phyloP scores from a whole-genome alignment of 2,329 filamentous ascomycete genomes.

The Ascocoryne sarcoides region DNA sequence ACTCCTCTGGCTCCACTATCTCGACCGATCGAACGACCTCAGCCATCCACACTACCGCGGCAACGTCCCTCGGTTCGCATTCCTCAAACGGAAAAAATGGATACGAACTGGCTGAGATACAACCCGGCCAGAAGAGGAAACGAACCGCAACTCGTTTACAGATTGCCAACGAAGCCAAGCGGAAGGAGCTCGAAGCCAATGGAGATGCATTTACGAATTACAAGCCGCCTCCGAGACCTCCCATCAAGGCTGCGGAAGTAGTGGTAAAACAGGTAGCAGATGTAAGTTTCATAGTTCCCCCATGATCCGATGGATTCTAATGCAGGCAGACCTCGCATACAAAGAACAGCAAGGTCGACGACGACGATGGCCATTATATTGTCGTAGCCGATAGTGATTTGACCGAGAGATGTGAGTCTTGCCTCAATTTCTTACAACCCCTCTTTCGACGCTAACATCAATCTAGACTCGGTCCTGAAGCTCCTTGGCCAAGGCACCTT shows the following conservation, averaged over 20 bases:
- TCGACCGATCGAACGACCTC: slow-evolving; percentile 81
- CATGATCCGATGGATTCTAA: no score
- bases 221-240: slow-evolving; percentile 76
- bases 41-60: slow-evolving; percentile 73
- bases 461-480: slow-evolving; percentile 73
- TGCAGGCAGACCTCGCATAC: slow-evolving; percentile 32
- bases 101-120: slow-evolving; percentile 58
- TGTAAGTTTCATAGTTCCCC: slow-evolving; percentile 37
- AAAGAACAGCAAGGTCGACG: slow-evolving; percentile 71
- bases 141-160: slow-evolving; percentile 68
- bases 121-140: slow-evolving; percentile 82
- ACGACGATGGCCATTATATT: slow-evolving; percentile 95
- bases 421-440: background rate
- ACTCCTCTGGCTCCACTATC: slow-evolving; percentile 59
- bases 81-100: slow-evolving; percentile 49
- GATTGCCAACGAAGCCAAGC: slow-evolving; percentile 72
- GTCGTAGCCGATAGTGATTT: slow-evolving; percentile 79
- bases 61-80: slow-evolving; percentile 72
- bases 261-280: slow-evolving; percentile 53
- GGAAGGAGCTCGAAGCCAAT: slow-evolving; percentile 61
- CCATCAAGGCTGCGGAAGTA: slow-evolving; percentile 82
- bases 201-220: slow-evolving; percentile 71
- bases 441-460: slow-evolving; percentile 20
- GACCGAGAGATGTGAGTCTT: slow-evolving; percentile 75
- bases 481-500: slow-evolving; percentile 95